phyloP scores from a whole-genome alignment of 148 eudicot genomes.

The Camellia sinensis region DNA sequence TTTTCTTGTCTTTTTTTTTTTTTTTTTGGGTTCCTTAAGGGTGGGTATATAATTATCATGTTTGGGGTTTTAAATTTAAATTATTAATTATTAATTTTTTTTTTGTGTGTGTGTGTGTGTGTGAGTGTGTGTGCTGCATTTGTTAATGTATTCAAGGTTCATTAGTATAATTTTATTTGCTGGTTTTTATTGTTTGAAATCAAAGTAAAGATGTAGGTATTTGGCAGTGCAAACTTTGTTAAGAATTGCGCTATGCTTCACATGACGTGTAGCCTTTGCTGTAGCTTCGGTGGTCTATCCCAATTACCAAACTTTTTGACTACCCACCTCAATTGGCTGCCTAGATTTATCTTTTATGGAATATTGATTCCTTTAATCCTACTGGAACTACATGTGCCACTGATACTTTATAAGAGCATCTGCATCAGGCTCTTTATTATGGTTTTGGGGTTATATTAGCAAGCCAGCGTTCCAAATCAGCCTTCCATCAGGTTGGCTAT shows the following conservation, averaged over 20 bases:
- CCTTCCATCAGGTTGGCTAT: too few species aligned
- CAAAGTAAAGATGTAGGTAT: background rate
- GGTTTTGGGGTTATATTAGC: too few species aligned
- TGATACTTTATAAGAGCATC: background rate
- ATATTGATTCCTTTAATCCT: background rate
- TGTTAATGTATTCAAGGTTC: background rate
- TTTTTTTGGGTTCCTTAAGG: background rate
- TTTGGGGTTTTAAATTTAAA: background rate
- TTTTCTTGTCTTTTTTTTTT: background rate
- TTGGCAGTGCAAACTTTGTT: background rate
- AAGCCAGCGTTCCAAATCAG: too few species aligned
- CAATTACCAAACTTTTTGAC: background rate
- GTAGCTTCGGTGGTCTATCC: too few species aligned
- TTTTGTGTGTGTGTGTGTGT: background rate
- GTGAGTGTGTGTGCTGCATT: background rate
- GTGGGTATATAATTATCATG: background rate
- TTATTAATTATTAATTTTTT: background rate
- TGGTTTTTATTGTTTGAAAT: background rate
- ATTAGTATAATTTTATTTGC: background rate
- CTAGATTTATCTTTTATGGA: background rate
- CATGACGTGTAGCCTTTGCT: too few species aligned
- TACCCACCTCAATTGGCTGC: background rate
- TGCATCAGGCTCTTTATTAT: too few species aligned
- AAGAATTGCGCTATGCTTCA: too few species aligned
- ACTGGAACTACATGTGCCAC: background rate